Percentiles rank a stretch among this genome's conserved stretches.
Conservation (phyloP, 2,329 filamentous ascomycete genomes). For the Fusarium buharicum region DNA sequence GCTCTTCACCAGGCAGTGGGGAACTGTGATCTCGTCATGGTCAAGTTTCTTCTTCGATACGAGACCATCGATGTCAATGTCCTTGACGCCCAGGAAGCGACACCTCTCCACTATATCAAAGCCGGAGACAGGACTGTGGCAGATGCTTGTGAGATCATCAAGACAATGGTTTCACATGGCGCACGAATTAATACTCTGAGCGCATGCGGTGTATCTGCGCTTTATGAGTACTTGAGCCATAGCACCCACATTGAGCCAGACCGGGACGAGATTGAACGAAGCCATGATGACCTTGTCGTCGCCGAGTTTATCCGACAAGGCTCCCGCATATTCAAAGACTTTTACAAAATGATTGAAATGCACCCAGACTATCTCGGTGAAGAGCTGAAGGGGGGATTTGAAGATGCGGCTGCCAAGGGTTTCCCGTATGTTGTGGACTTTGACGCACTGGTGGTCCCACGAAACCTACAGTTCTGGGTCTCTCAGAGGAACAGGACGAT, state of each 20-base stretch:
- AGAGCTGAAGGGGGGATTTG: neutral
- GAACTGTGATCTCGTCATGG: neutral
- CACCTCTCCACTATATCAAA: constrained; percentile 4
- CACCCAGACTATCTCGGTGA: too few species aligned
- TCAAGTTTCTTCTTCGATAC: neutral
- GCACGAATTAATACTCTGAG: neutral
- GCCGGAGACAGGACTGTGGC: neutral
- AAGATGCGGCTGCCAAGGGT: neutral
- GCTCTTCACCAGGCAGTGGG: constrained; percentile 16
- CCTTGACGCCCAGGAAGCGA: neutral
- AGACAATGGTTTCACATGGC: neutral
- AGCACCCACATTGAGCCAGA: neutral
- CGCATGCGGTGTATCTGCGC: neutral
- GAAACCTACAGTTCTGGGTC: neutral
- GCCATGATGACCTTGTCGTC: neutral
- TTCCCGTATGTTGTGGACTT: accelerated
- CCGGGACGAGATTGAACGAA: too few species aligned
- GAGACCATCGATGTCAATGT: neutral
- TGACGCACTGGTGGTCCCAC: neutral
- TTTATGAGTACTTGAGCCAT: neutral
- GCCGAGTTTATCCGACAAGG: constrained; percentile 5
- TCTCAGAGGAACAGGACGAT: neutral
- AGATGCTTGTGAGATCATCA: neutral
- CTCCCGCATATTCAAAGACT: neutral
- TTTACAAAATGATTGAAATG: neutral